Conservation (phyloP, 495 filamentous ascomycete species). For the Podospora comata region DNA sequence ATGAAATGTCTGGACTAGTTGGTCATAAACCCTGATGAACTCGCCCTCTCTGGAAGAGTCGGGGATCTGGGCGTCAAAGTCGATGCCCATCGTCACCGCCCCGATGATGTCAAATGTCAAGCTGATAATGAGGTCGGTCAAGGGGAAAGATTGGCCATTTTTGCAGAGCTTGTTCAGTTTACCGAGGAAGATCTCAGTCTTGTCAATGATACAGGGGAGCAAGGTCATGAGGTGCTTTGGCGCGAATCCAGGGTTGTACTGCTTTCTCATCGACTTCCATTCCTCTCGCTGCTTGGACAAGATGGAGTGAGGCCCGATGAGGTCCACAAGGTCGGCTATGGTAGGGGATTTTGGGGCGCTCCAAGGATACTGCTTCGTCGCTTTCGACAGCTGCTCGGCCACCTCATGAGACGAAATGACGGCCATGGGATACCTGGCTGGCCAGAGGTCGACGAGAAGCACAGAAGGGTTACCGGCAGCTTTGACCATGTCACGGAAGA, state of each 20-base stretch:
- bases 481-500: conserved; percentile 25
- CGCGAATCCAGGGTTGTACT: conserved; percentile 45
- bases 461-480: conserved; percentile 27
- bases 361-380: conserved; percentile 40
- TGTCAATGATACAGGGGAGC: conserved; percentile 41
- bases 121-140: conserved; percentile 28
- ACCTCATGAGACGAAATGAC: conserved; percentile 44
- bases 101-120: conserved; percentile 45
- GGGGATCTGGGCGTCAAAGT: conserved; percentile 35
- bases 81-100: conserved; percentile 34
- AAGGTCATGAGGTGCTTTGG: conserved; percentile 42
- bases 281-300: conserved; percentile 32
- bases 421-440: conserved; percentile 32
- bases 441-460: conserved; percentile 39
- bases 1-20: conserved; percentile 27
- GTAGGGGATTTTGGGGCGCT: conserved; percentile 45
- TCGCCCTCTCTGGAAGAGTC: conserved; percentile 22
- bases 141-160: conserved; percentile 29
- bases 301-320: conserved; percentile 43
- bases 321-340: conserved; percentile 20
- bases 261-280: conserved; percentile 42
- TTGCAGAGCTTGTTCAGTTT: conserved; percentile 27
- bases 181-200: conserved; percentile 33
- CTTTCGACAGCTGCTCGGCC: conserved; percentile 41
- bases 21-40: conserved; percentile 30